Evolutionary conservation across 2,329 filamentous ascomycete genomes (phyloP).

Genomic region (Bisporella sp.): DNA sequence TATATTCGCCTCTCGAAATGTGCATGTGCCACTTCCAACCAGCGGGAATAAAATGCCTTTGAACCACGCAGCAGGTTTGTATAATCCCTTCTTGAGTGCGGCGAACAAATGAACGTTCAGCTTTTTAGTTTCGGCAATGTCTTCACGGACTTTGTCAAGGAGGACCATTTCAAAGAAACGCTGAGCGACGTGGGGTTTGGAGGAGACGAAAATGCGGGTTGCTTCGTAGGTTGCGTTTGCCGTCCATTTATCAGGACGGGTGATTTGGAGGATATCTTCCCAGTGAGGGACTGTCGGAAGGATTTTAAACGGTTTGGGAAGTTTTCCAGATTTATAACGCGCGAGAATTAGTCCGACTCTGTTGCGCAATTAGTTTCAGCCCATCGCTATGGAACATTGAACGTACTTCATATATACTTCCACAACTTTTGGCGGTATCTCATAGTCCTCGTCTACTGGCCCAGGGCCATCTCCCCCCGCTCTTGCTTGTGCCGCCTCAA

Average conservation of each 20-base stretch:
- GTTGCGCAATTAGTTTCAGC: neutral
- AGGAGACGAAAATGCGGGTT: conserved; percentile 86
- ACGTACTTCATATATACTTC: conserved; percentile 84
- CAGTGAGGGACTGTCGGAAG: conserved; percentile 87
- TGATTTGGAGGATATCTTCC: conserved; percentile 81
- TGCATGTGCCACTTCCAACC: conserved; percentile 79
- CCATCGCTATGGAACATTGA: conserved; percentile 5
- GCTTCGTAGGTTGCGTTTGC: conserved; percentile 81
- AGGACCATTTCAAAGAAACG: conserved; percentile 82
- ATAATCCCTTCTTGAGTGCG: conserved; percentile 82
- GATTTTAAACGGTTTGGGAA: conserved; percentile 97
- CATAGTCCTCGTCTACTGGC: conserved; percentile 66
- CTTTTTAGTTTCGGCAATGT: conserved; percentile 91
- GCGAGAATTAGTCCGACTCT: conserved; percentile 83
- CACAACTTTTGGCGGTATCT: conserved; percentile 84
- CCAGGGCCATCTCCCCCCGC: conserved; percentile 26
- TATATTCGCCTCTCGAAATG: conserved; percentile 85
- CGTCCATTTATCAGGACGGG: conserved; percentile 69
- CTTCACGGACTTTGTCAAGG: conserved; percentile 82
- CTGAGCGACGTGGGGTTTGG: conserved; percentile 72
- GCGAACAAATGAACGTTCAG: conserved; percentile 95
- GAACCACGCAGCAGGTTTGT: conserved; percentile 95
- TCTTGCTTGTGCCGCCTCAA: conserved; percentile 62
- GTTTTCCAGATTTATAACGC: conserved; percentile 89
- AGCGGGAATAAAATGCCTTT: conserved; percentile 93